A percentile compares a stretch with the other conserved stretches of the same genome.
These are phyloP conservation scores for Plasmodium gonderi DNA, from an alignment of 169 alveolate species.

Conservation along the genomic window DNA sequence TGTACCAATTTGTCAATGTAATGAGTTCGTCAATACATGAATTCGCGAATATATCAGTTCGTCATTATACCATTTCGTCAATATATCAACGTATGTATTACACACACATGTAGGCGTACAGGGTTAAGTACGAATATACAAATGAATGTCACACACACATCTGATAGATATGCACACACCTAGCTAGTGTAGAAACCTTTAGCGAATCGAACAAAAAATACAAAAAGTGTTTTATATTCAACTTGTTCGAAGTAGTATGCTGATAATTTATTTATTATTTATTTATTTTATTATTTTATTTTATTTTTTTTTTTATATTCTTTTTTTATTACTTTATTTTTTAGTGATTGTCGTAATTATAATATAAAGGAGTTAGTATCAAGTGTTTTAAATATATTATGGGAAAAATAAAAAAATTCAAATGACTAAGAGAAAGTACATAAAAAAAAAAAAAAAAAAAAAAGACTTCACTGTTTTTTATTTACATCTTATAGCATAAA, in stretches of 20 bases:
- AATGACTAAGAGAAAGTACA: not conserved
- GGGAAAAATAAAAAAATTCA: not conserved
- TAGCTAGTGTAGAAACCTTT: not conserved
- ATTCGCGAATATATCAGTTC: too few species aligned
- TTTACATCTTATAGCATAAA: not conserved
- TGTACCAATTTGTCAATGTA: too few species aligned
- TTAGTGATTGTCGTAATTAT: not conserved
- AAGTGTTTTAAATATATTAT: not conserved
- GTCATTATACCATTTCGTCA: too few species aligned
- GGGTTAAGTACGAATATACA: too few species aligned
- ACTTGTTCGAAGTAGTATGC: constrained; percentile 10
- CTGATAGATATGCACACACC: too few species aligned
- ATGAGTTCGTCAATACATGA: too few species aligned
- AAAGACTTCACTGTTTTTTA: not conserved
- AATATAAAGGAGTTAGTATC: not conserved
- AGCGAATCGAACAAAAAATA: not conserved
- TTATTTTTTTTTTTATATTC: not conserved
- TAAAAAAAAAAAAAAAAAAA: constrained; percentile 3
- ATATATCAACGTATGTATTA: too few species aligned
- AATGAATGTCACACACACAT: too few species aligned
- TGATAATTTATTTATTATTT: not conserved
- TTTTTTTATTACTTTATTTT: not conserved
- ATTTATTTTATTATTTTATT: not conserved
- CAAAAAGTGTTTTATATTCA: not conserved
- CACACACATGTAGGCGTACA: too few species aligned